These are phyloP conservation scores for Dryadomyces quercus-mongolicae DNA, from an alignment of 2,329 filamentous ascomycete genomes.

Conservation along the genomic window DNA sequence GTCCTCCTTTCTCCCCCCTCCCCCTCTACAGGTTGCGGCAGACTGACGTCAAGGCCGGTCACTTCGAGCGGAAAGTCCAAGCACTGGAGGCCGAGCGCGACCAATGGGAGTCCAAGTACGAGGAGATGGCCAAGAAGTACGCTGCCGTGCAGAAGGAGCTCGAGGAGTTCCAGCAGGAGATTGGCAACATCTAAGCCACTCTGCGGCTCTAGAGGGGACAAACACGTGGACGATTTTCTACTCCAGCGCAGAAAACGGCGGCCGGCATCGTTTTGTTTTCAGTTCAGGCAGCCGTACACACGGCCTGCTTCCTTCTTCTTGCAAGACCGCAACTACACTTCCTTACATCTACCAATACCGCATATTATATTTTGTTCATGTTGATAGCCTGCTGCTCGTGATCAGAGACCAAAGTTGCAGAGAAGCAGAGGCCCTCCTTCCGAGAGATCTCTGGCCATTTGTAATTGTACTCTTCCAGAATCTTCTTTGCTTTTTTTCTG, in stretches of 20 bases:
- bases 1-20: slow-evolving; percentile 9
- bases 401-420: background rate
- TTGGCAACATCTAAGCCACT: slow-evolving; percentile 77
- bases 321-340: slow-evolving; percentile 1
- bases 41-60: slow-evolving; percentile 97
- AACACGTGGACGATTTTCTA: background rate
- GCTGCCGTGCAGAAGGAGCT: slow-evolving; percentile 74
- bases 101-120: slow-evolving; percentile 95
- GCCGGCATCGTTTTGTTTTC: slow-evolving; percentile 6
- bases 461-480: background rate
- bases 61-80: slow-evolving; percentile 99
- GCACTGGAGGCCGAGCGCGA: slow-evolving; percentile 85
- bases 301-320: slow-evolving; percentile 2
- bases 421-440: background rate
- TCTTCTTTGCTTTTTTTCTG: background rate
- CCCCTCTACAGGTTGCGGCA: slow-evolving; percentile 67
- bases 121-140: slow-evolving; percentile 94
- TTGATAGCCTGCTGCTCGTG: background rate
- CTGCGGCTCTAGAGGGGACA: background rate
- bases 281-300: background rate
- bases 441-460: background rate
- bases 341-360: slow-evolving; percentile 8
- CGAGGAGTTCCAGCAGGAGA: slow-evolving; percentile 79
- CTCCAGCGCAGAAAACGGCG: background rate
- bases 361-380: slow-evolving; percentile 1